These are phyloP conservation scores for Cenchrus fungigraminus DNA, from an alignment of 176 grass and related monocot genomes.

Conservation along the genomic window DNA sequence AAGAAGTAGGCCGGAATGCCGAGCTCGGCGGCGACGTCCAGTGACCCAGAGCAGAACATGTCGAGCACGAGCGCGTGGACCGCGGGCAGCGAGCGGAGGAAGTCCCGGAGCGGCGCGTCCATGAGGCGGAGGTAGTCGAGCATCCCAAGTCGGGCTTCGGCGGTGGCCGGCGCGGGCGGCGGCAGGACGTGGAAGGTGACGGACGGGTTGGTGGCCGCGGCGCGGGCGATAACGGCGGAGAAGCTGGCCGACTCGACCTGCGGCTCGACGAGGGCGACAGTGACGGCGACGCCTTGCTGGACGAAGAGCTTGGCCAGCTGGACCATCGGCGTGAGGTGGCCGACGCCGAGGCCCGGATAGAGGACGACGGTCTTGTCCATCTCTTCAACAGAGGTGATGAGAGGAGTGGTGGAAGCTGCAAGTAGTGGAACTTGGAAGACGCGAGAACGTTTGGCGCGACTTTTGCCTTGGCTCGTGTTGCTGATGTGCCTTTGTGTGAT, in stretches of 20 bases:
- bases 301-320: constrained; percentile 62
- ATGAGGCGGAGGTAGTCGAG: constrained; percentile 36
- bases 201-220: constrained; percentile 46
- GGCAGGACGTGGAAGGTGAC: constrained; percentile 60
- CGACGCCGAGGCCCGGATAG: constrained; percentile 50
- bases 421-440: too few species aligned
- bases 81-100: constrained; percentile 44
- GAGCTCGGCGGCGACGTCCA: constrained; percentile 46
- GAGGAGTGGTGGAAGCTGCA: not conserved
- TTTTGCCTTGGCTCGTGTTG: not conserved
- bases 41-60: constrained; percentile 52
- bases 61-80: constrained; percentile 58
- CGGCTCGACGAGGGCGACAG: constrained; percentile 46
- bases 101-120: constrained; percentile 45
- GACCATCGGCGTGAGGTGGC: constrained; percentile 61
- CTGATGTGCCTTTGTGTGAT: not conserved
- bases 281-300: constrained; percentile 46
- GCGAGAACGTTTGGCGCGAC: not conserved
- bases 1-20: constrained; percentile 45
- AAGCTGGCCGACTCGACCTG: not conserved
- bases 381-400: not conserved
- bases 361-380: constrained; percentile 57
- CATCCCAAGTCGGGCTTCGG: not conserved
- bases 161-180: not conserved
- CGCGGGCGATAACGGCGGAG: constrained; percentile 27